Percentiles rank a stretch among this genome's conserved stretches.
These are phyloP conservation scores for Saccharomycopsis sp. DNA, from an alignment of 805 yeast genomes.

Conservation along the genomic window DNA sequence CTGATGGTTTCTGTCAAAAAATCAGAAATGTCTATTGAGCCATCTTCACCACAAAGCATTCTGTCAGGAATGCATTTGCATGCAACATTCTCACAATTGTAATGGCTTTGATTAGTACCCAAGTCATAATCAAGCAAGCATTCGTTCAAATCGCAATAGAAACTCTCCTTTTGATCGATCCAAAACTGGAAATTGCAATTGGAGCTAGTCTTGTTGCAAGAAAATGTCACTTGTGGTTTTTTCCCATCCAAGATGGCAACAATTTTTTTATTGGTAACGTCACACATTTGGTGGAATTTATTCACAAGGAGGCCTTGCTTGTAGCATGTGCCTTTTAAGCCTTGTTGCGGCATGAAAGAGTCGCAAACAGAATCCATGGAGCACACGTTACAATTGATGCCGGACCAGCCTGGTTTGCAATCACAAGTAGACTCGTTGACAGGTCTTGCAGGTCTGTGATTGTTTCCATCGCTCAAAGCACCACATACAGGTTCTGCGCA, in stretches of 20 bases:
- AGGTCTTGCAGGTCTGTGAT: conserved; percentile 47
- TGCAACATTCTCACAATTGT: conserved; percentile 65
- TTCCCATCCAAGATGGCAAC: conserved; percentile 69
- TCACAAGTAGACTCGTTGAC: conserved; percentile 43
- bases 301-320: conserved; percentile 75
- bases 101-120: conserved; percentile 56
- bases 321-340: conserved; percentile 81
- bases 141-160: conserved; percentile 72
- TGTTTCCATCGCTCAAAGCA: conserved; percentile 51
- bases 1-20: conserved; percentile 79
- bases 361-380: conserved; percentile 66
- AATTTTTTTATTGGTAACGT: conserved; percentile 85
- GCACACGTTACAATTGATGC: conserved; percentile 91
- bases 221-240: conserved; percentile 85
- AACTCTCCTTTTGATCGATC: conserved; percentile 86
- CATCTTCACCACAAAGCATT: conserved; percentile 89
- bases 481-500: conserved; percentile 89
- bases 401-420: conserved; percentile 85
- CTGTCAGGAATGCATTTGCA: conserved; percentile 89
- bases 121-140: conserved; percentile 67
- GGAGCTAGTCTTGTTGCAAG: conserved; percentile 61
- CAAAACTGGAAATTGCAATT: conserved; percentile 89
- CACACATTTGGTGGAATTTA: conserved; percentile 81
- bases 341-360: conserved; percentile 72
- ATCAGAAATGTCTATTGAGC: conserved; percentile 90